phyloP scores from a whole-genome alignment of 73 alveolate species.

The Urostyla sp. region DNA sequence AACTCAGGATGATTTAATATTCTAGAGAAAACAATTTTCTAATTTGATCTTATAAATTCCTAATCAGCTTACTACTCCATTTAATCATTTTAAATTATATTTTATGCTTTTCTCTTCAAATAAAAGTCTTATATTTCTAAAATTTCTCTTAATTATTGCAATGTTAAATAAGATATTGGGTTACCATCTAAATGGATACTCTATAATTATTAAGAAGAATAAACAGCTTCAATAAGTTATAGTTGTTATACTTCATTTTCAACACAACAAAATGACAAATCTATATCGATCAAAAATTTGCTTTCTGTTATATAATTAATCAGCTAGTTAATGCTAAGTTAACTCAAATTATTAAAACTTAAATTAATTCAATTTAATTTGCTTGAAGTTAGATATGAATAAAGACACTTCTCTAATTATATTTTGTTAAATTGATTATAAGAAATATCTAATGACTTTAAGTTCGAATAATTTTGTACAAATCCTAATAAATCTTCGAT shows the following conservation, averaged over 20 bases:
- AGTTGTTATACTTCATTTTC: background rate
- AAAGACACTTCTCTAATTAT: background rate
- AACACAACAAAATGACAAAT: conserved; percentile 10
- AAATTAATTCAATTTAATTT: background rate
- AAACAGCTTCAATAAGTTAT: background rate
- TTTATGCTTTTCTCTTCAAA: conserved; percentile 19
- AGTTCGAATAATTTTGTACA: background rate
- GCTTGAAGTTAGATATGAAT: background rate
- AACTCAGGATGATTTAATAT: conserved; percentile 41
- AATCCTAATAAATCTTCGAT: background rate
- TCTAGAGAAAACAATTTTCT: conserved; percentile 20
- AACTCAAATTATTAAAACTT: conserved; percentile 10
- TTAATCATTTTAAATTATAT: too few species aligned
- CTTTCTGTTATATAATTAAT: background rate
- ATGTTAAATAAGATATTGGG: background rate
- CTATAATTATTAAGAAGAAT: background rate
- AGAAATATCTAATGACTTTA: conserved; percentile 5
- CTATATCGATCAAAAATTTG: conserved; percentile 14
- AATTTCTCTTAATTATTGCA: background rate
- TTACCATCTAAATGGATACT: conserved; percentile 23
- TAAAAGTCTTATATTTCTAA: background rate
- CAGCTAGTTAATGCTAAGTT: background rate
- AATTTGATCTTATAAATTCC: background rate
- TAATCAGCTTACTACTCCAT: background rate
- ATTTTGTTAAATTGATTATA: background rate